phyloP scores from a whole-genome alignment of 1,284 basidiomycete species.

The Afroboletus lepidellus region DNA sequence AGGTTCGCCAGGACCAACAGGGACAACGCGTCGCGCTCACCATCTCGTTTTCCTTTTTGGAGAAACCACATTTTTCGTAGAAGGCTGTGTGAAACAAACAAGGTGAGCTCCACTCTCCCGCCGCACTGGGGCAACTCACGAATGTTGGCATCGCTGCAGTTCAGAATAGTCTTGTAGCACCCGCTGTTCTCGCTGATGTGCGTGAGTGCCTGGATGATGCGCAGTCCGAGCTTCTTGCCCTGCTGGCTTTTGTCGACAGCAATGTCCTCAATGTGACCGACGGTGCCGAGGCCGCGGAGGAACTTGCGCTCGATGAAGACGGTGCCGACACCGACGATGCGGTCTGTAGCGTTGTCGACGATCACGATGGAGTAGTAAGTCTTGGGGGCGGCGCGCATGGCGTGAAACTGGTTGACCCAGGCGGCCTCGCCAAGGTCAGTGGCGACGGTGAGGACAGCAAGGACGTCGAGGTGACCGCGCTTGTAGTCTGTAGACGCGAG shows the following conservation, averaged over 20 bases:
- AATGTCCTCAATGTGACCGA: slow-evolving; percentile 98
- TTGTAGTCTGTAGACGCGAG: slow-evolving; percentile 83
- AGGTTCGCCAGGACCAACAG: neutral
- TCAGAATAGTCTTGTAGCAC: slow-evolving; percentile 95
- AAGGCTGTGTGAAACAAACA: slow-evolving; percentile 64
- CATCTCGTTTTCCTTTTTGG: slow-evolving; percentile 90
- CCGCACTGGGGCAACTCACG: slow-evolving; percentile 55
- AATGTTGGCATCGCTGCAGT: slow-evolving; percentile 90
- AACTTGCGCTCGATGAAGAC: slow-evolving; percentile 94
- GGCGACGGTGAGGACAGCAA: slow-evolving; percentile 76
- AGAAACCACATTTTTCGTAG: slow-evolving; percentile 94
- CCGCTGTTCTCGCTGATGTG: slow-evolving; percentile 74
- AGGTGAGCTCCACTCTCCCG: slow-evolving; percentile 12
- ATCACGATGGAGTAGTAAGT: slow-evolving; percentile 90
- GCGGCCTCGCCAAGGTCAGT: slow-evolving; percentile 74
- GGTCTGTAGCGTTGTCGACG: slow-evolving; percentile 70
- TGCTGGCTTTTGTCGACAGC: slow-evolving; percentile 86
- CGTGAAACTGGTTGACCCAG: slow-evolving; percentile 68
- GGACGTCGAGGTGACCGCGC: slow-evolving; percentile 82
- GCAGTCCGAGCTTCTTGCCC: slow-evolving; percentile 87
- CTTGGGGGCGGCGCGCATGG: slow-evolving; percentile 49
- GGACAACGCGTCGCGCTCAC: slow-evolving; percentile 36
- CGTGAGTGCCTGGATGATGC: slow-evolving; percentile 84
- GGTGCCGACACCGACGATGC: slow-evolving; percentile 82
- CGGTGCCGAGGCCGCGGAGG: slow-evolving; percentile 73